These are phyloP conservation scores for Blastocystis sp. DNA, from an alignment of 352 stramenopile species.

Conservation along the genomic window DNA sequence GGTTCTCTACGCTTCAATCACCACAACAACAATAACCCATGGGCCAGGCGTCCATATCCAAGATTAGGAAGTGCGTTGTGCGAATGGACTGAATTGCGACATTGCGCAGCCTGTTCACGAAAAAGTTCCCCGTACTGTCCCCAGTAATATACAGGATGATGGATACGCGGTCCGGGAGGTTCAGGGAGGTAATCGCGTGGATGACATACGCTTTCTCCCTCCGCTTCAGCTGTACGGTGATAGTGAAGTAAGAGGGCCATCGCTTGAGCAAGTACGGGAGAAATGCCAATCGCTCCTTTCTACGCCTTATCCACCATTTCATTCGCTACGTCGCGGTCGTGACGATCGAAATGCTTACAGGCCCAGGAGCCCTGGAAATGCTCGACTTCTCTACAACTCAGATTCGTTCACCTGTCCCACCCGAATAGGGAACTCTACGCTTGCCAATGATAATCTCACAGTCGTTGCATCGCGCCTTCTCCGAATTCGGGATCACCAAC, in stretches of 20 bases:
- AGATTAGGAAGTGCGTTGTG: slow-evolving; percentile 59
- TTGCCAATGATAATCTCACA: not conserved
- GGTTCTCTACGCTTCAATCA: slow-evolving; percentile 30
- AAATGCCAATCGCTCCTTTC: slow-evolving; percentile 23
- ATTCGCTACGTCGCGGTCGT: not conserved
- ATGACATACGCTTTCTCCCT: not conserved
- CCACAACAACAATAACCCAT: not conserved
- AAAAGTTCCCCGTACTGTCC: not conserved
- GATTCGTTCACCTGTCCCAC: not conserved
- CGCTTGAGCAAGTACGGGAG: slow-evolving; percentile 16
- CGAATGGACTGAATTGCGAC: slow-evolving; percentile 48
- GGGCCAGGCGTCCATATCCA: slow-evolving; percentile 68
- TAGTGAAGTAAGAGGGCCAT: slow-evolving; percentile 8
- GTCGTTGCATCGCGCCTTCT: slow-evolving; percentile 28
- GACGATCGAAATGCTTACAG: slow-evolving; percentile 31
- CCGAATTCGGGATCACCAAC: slow-evolving; percentile 27
- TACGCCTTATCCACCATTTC: not conserved
- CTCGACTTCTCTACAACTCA: not conserved
- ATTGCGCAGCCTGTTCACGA: slow-evolving; percentile 59
- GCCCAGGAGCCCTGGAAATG: not conserved
- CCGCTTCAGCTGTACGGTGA: slow-evolving; percentile 24
- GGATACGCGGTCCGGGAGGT: slow-evolving; percentile 33
- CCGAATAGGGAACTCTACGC: not conserved
- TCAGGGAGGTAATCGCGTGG: not conserved
- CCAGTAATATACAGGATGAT: not conserved